Base-by-base conservation (phyloP, 371 early-diverging fungal genomes). In the Mucor mucedo region DNA sequence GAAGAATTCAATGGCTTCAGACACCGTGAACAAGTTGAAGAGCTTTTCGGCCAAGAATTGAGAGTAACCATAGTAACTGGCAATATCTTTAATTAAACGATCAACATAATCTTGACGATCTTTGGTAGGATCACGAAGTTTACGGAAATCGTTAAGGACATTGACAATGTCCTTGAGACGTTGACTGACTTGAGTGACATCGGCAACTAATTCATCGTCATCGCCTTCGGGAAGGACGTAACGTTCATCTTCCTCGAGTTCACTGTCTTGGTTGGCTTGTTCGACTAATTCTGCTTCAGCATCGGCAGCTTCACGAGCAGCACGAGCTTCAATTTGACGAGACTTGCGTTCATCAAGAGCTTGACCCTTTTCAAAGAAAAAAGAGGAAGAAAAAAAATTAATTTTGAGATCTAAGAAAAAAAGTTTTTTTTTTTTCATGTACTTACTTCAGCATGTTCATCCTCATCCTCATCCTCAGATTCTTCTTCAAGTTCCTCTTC, bases 1-100 rank as follows among this genome's bases (percentile, higher is more conserved):
- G 66, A 99, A 94, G 79, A 98, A 99, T 77, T 98, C 99, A 50
- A 96, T 89, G 2, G 91, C 93, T 76, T 98, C 97, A 55, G 90
- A 86, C 2, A 93, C 87, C 10, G 95, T 84, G 84, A 98, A 97
- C 64, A 97, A 78, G 61, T 96, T 83, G 78, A 95, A 89, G 5
- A 98, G 85, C 76, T 95, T 96, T 63, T 95, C 95, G 68, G 93
- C 84, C 74, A 99, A 81, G 74, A 87, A 99, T 54, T 95, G 91
- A 67, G 93, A 95, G 79, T 99, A 99, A 38, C 98, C 97, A 76
- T 98, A 98, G 82, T 96, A 96, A 41, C 83, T 68, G 41, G 90
- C 86, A 58, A 98, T 83, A 75, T 97, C 98, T 76, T 91, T 89
- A 53, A 91, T 74, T 47, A 97, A 83, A 75, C 93, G 95, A 49